phyloP scores from a whole-genome alignment of 345 rosid genomes.

The Camelina hispida region DNA sequence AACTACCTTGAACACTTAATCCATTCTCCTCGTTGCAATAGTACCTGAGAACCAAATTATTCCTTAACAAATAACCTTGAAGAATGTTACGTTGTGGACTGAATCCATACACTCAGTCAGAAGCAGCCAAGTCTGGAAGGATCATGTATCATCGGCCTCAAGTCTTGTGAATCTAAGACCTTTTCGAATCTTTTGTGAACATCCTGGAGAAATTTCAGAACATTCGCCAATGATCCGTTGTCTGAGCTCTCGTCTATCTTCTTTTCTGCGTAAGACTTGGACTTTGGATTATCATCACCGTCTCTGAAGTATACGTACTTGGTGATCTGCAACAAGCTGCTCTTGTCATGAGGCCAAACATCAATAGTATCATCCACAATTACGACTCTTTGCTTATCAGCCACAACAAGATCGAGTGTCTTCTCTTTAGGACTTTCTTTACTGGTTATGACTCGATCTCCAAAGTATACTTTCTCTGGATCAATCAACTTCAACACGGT shows the following conservation, averaged over 20 bases:
- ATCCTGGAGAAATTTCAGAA: background rate
- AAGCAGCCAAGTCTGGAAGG: slow-evolving; percentile 15
- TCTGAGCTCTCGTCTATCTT: slow-evolving; percentile 29
- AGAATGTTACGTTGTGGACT: too few relatives aligned
- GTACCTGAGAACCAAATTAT: too few relatives aligned
- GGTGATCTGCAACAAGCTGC: slow-evolving; percentile 21
- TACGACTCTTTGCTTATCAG: slow-evolving; percentile 24
- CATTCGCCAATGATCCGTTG: slow-evolving; percentile 20
- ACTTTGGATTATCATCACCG: background rate
- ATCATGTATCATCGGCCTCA: slow-evolving; percentile 18
- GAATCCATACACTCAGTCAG: background rate
- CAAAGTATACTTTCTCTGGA: slow-evolving; percentile 22
- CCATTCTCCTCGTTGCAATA: too few relatives aligned
- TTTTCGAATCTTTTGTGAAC: slow-evolving; percentile 14
- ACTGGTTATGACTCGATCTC: slow-evolving; percentile 24
- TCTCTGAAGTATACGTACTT: slow-evolving; percentile 11
- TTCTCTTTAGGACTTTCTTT: background rate
- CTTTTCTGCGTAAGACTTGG: slow-evolving; percentile 32
- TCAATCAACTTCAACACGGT: slow-evolving; percentile 29
- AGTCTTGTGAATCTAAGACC: background rate
- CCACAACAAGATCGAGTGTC: slow-evolving; percentile 20
- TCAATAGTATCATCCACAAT: slow-evolving; percentile 25
- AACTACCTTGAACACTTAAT: too few relatives aligned
- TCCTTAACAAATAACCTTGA: too few relatives aligned
- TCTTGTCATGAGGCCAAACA: slow-evolving; percentile 27